Evolutionary conservation across 169 alveolate species (phyloP), one percentile per base, ranked within the genome.

Genomic region (Plasmodium sp.): DNA sequence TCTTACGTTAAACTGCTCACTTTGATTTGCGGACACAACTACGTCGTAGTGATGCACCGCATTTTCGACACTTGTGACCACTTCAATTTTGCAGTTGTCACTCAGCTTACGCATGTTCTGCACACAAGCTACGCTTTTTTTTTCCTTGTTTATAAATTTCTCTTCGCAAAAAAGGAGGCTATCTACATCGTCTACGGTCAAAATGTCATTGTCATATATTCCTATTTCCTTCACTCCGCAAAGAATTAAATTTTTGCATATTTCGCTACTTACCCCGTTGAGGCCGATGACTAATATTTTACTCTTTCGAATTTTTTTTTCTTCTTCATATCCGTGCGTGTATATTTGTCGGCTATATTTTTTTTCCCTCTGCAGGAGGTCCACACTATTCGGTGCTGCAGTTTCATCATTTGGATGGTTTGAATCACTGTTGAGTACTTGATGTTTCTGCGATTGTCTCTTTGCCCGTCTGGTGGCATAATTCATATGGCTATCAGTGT

Each of bases 341-440:
- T 99, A 99, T 34, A 99, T 99, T 96, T 99, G 99, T 91, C 99
- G 98, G 74, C 99, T 98, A 95, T 99, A 99, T 39, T 88, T 88
- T 88, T 88, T 88, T 62, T 77, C 94, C n/a, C 41, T 62, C 34
- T 88, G 90, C 54, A 88, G 71, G 72, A 88, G 27, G 10, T 88
- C 39, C 16, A 74, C 6, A 62, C 36, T 14, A 71, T 83, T 83
- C 9, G 48, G 27, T 31, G 9, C 7, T 31, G 3, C 16, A 31
- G 18, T 16, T 33, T 58, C 48, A 43, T 83, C 81, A 56, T 58
- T 43, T 16, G 39, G 34, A 83, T 54, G 18, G 71, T 56, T 14
- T 82, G 45, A 31, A 9, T 81, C n/a, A 81, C 18, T 16, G 12
- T 27, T 62, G n/a, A 62, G 34, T 27, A 22, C 34, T 62, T 62